Evolutionary conservation across 2,329 filamentous ascomycete species (phyloP).

Genomic region (Coniosporium tulheliwenetii): DNA sequence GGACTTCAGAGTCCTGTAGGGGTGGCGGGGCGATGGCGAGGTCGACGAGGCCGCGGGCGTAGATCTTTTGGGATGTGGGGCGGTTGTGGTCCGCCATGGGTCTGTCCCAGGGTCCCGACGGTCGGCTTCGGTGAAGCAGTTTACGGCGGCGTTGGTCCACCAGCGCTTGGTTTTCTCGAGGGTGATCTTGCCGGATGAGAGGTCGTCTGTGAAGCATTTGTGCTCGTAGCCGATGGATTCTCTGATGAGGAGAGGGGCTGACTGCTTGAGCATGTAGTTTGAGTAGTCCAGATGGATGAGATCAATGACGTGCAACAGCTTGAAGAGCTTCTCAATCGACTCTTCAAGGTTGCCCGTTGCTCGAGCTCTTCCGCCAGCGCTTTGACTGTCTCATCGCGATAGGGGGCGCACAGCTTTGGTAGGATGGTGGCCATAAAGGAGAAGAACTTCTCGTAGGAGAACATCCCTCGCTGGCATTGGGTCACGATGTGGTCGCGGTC

Average conservation of each 20-base stretch:
- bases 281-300: constrained; percentile 67
- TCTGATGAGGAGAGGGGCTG: constrained; percentile 54
- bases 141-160: constrained; percentile 49
- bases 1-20: constrained; percentile 39
- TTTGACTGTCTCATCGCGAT: constrained; percentile 63
- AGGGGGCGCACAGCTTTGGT: constrained; percentile 66
- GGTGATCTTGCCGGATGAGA: constrained; percentile 39
- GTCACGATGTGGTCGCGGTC: constrained; percentile 55
- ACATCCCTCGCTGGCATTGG: constrained; percentile 55
- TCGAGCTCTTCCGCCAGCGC: constrained; percentile 45
- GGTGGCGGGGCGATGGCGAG: constrained; percentile 53
- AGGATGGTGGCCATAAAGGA: constrained; percentile 58
- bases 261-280: constrained; percentile 62
- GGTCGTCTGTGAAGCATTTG: constrained; percentile 51
- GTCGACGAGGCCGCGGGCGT: constrained; percentile 61
- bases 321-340: constrained; percentile 62
- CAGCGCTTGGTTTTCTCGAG: constrained; percentile 46
- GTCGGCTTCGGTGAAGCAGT: constrained; percentile 49
- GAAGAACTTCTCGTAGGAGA: constrained; percentile 73
- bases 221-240: constrained; percentile 59
- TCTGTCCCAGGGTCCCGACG: constrained; percentile 53
- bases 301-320: constrained; percentile 60
- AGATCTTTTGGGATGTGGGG: constrained; percentile 54
- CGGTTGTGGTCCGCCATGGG: constrained; percentile 32
- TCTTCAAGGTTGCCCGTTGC: constrained; percentile 34